Conservation (phyloP, 345 rosid genomes). For the Eucalyptus marginata region DNA sequence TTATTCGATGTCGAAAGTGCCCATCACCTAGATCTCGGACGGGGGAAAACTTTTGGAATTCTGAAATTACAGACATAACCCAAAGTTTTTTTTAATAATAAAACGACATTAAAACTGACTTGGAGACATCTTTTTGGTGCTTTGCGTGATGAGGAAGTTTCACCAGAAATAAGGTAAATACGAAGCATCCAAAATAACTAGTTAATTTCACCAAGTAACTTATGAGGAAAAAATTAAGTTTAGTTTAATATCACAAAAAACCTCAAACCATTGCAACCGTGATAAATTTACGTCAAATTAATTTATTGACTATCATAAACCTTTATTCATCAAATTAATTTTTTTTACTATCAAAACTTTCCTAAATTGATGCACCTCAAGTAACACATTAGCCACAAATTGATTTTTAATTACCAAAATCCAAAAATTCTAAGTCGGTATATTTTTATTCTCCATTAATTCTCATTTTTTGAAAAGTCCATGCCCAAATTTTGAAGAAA, state of each 20-base stretch:
- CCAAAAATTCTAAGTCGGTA: too few species aligned
- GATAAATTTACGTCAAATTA: too few species aligned
- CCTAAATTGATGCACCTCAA: fast-evolving
- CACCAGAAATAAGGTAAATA: not conserved
- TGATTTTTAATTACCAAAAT: too few species aligned
- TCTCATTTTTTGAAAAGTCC: too few species aligned
- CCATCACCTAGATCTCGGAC: not conserved
- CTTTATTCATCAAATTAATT: too few species aligned
- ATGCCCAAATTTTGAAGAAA: not conserved
- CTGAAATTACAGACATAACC: not conserved
- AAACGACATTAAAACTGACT: not conserved
- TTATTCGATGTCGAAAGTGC: not conserved
- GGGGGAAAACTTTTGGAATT: not conserved
- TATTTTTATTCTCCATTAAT: too few species aligned
- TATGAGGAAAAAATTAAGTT: not conserved
- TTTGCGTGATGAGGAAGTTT: not conserved
- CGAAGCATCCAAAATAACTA: not conserved
- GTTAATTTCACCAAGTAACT: not conserved
- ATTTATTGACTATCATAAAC: too few species aligned
- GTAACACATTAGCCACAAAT: too few species aligned
- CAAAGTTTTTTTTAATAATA: not conserved
- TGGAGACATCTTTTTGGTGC: not conserved
- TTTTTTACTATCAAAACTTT: too few species aligned
- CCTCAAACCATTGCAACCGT: fast-evolving
- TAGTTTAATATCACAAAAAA: too few species aligned